phyloP scores from a whole-genome alignment of 129 eudicot species.

The Ambrosia artemisiifolia region DNA sequence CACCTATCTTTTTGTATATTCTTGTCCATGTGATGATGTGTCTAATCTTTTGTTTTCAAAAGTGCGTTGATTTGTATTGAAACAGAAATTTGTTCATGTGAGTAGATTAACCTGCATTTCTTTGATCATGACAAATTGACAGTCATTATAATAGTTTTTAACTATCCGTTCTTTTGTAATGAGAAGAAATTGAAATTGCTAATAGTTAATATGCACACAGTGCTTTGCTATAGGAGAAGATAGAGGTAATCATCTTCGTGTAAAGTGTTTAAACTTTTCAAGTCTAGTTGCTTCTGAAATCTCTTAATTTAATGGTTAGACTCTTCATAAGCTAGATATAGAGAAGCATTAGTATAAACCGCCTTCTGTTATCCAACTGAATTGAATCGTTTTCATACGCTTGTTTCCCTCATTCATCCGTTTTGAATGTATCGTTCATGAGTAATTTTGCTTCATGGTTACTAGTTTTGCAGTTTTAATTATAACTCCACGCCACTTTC shows the following conservation, averaged over 20 bases:
- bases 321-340: neutral
- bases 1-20: neutral
- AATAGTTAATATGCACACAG: constrained; percentile 45
- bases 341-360: neutral
- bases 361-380: neutral
- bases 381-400: neutral
- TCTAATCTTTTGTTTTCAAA: neutral
- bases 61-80: neutral
- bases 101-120: neutral
- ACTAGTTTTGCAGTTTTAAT: neutral
- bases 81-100: neutral
- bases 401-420: neutral
- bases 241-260: constrained; percentile 57
- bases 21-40: neutral
- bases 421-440: neutral
- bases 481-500: neutral
- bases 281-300: neutral
- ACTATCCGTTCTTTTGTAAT: neutral
- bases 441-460: neutral
- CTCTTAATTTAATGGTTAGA: neutral
- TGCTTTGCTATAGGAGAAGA: constrained; percentile 72
- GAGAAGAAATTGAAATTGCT: constrained; percentile 7
- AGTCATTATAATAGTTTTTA: constrained; percentile 1
- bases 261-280: neutral
- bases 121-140: neutral